Evolutionary conservation across 192 early-diverging fungal genomes (phyloP).

Genomic region (Coemansia aciculifera): DNA sequence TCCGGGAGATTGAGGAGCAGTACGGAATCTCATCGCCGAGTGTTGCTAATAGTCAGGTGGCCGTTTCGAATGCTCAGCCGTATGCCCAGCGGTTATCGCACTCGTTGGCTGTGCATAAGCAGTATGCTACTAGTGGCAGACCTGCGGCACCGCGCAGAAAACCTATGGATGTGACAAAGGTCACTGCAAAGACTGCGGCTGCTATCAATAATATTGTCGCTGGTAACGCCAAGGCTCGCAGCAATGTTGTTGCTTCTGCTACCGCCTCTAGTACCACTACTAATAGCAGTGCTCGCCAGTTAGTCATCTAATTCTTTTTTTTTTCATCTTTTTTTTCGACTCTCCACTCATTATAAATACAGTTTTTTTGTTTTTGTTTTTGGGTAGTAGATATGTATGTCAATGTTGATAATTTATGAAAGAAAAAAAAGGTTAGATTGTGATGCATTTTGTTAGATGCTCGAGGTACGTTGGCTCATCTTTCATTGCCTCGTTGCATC

Average conservation of each 20-base stretch:
- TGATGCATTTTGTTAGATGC: conserved; percentile 34
- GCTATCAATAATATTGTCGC: conserved; percentile 52
- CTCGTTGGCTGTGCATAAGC: conserved; percentile 1
- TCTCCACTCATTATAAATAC: background rate
- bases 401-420: background rate
- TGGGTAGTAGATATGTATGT: background rate
- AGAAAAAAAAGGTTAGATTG: background rate
- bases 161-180: conserved; percentile 35
- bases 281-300: conserved; percentile 16
- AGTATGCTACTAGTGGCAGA: background rate
- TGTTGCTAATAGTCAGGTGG: background rate
- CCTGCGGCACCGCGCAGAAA: conserved; percentile 20
- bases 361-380: background rate
- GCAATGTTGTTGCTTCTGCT: conserved; percentile 13
- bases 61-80: background rate
- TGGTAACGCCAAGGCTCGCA: conserved; percentile 39
- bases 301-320: conserved; percentile 24
- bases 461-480: conserved; percentile 41
- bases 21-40: background rate
- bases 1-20: conserved; percentile 24
- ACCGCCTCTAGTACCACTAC: conserved; percentile 3
- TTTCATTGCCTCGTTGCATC: conserved; percentile 32
- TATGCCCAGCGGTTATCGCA: background rate
- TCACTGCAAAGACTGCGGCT: conserved; percentile 43
- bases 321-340: background rate